Conservation (phyloP, 2,329 filamentous ascomycete genomes). For the Cadophora sp. region DNA sequence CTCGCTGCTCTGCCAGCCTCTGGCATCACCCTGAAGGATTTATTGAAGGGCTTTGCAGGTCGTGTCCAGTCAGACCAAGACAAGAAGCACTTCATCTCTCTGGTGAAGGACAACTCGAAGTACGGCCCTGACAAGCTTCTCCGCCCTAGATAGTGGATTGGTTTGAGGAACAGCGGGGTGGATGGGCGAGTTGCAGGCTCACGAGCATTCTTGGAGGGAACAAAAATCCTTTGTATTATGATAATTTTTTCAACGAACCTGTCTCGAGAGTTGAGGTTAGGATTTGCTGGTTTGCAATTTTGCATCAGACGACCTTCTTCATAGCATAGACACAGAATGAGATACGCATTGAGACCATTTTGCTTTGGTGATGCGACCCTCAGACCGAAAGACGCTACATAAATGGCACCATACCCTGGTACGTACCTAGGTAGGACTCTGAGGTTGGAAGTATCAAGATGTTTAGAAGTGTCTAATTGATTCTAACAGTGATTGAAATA, state of each 20-base stretch:
- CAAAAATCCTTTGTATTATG: neutral
- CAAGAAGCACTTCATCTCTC: constrained; percentile 63
- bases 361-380: neutral
- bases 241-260: neutral
- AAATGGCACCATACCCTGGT: no score
- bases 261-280: neutral
- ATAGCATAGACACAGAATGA: constrained; percentile 21
- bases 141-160: constrained; percentile 35
- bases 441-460: neutral
- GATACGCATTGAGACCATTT: constrained; percentile 8
- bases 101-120: constrained; percentile 62
- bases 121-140: constrained; percentile 63
- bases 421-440: no score
- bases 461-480: no score
- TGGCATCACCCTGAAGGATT: constrained; percentile 60
- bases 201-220: neutral
- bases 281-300: constrained; percentile 27
- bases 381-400: neutral
- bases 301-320: constrained; percentile 17
- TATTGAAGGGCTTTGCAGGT: constrained; percentile 61
- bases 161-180: neutral
- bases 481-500: neutral
- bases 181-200: neutral
- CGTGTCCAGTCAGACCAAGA: constrained; percentile 59
- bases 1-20: constrained; percentile 58